These are phyloP conservation scores for Fistulinella prunicolor DNA, from an alignment of 768 basidiomycete species.

Conservation along the genomic window DNA sequence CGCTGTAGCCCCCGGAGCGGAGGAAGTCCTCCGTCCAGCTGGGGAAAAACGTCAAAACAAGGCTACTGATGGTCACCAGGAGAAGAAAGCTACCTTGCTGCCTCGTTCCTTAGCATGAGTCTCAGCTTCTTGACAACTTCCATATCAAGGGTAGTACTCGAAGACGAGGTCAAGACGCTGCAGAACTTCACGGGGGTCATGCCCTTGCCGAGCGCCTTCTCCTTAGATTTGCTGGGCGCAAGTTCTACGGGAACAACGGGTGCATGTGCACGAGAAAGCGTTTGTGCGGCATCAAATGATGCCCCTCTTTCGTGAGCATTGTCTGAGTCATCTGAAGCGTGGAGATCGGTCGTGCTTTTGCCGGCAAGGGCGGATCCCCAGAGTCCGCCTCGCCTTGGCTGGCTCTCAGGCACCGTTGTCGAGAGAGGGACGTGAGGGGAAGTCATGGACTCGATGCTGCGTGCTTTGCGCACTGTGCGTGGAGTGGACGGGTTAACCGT, in stretches of 20 bases:
- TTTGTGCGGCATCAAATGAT: constrained; percentile 54
- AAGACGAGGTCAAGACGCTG: constrained; percentile 61
- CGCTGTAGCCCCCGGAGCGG: constrained; percentile 78
- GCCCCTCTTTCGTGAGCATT: constrained; percentile 52
- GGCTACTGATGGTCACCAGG: background rate
- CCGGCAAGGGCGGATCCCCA: constrained; percentile 28
- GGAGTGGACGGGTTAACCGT: constrained; percentile 45
- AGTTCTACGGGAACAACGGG: constrained; percentile 37
- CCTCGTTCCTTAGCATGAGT: constrained; percentile 84
- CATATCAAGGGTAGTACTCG: constrained; percentile 76
- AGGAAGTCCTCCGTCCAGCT: constrained; percentile 93
- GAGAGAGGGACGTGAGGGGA: constrained; percentile 46
- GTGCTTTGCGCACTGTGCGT: constrained; percentile 60
- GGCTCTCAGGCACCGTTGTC: constrained; percentile 36
- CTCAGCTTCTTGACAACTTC: constrained; percentile 86
- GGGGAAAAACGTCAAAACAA: constrained; percentile 1
- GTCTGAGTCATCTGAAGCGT: constrained; percentile 26
- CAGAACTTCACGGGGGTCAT: constrained; percentile 66
- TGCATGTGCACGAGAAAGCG: constrained; percentile 55
- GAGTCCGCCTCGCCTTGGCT: constrained; percentile 21
- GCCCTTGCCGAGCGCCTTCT: constrained; percentile 51
- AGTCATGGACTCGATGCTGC: constrained; percentile 68
- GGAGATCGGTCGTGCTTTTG: constrained; percentile 32
- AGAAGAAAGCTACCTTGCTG: constrained; percentile 59
- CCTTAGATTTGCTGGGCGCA: constrained; percentile 45